Evolutionary conservation across 2,329 filamentous ascomycete genomes (phyloP).

Genomic region (Exophiala lecanii-corni): DNA sequence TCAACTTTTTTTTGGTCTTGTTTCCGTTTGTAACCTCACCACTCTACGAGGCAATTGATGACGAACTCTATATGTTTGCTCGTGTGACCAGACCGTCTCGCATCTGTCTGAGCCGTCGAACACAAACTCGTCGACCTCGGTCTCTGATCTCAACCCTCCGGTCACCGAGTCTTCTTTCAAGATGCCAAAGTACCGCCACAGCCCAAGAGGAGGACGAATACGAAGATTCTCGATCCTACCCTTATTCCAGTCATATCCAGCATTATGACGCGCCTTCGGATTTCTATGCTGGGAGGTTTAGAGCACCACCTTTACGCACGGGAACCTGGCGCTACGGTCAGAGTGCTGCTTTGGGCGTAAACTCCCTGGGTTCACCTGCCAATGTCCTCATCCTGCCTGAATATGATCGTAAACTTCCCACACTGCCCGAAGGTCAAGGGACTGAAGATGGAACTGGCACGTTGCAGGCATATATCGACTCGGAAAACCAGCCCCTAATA

Average conservation of each 20-base stretch:
- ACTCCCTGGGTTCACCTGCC: constrained; percentile 35
- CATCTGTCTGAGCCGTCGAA: constrained; percentile 17
- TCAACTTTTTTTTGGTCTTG: too few species aligned
- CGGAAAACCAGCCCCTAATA: constrained; percentile 17
- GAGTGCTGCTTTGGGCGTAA: constrained; percentile 30
- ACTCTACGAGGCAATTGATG: constrained; percentile 3
- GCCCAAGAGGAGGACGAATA: background rate
- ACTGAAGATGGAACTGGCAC: constrained; percentile 3
- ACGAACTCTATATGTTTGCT: constrained; percentile 17
- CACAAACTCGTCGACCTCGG: constrained; percentile 1
- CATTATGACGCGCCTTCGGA: background rate
- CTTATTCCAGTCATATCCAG: background rate
- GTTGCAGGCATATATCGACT: constrained; percentile 20
- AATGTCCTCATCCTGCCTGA: constrained; percentile 35
- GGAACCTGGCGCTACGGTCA: constrained; percentile 20
- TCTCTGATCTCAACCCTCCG: background rate
- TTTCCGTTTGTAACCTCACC: background rate
- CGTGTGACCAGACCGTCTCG: constrained; percentile 14
- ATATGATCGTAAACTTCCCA: constrained; percentile 21
- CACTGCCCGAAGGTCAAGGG: constrained; percentile 8
- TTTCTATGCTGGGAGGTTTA: background rate
- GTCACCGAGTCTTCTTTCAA: background rate
- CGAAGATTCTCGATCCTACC: background rate
- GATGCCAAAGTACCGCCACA: background rate
- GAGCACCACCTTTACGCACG: constrained; percentile 5